Conservation (phyloP, 129 eudicot genomes). For the Escallonia herrerae region DNA sequence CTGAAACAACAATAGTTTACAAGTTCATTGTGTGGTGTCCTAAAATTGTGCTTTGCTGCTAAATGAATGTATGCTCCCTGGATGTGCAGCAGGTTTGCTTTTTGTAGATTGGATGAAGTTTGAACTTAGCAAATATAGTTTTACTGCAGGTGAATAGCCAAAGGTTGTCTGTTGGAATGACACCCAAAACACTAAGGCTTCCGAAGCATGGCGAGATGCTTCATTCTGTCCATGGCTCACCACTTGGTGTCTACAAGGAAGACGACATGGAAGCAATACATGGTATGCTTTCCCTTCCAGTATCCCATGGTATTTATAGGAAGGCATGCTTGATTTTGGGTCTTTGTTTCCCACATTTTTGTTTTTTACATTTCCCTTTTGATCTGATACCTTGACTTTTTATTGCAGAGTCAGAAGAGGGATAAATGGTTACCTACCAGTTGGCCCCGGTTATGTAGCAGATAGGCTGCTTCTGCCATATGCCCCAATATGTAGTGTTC, state of each 20-base stretch:
- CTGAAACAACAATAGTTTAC: not conserved
- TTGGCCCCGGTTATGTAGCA: too few relatives aligned
- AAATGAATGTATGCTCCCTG: too few relatives aligned
- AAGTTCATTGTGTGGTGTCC: not conserved
- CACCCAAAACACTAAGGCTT: conserved; percentile 72
- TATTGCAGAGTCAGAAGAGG: too few relatives aligned
- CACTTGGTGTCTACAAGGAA: conserved; percentile 91
- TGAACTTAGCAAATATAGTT: not conserved
- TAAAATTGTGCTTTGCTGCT: not conserved
- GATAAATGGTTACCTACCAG: too few relatives aligned
- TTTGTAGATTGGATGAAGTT: not conserved
- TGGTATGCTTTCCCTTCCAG: conserved; percentile 27
- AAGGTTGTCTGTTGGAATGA: conserved; percentile 78
- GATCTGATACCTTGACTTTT: too few relatives aligned
- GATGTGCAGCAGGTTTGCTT: not conserved
- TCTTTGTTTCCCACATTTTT: too few relatives aligned
- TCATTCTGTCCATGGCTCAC: conserved; percentile 88
- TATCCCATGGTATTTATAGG: too few relatives aligned
- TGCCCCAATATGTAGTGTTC: too few relatives aligned
- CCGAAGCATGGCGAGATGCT: conserved; percentile 94
- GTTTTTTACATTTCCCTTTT: too few relatives aligned
- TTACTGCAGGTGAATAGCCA: conserved; percentile 48
- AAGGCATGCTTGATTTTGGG: too few relatives aligned
- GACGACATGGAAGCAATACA: conserved; percentile 85
- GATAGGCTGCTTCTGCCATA: too few relatives aligned